A percentile compares a stretch with the other conserved stretches of the same genome.
Evolutionary conservation across 192 early-diverging fungal species (phyloP).

Genomic region (Gonapodya prolifera): DNA sequence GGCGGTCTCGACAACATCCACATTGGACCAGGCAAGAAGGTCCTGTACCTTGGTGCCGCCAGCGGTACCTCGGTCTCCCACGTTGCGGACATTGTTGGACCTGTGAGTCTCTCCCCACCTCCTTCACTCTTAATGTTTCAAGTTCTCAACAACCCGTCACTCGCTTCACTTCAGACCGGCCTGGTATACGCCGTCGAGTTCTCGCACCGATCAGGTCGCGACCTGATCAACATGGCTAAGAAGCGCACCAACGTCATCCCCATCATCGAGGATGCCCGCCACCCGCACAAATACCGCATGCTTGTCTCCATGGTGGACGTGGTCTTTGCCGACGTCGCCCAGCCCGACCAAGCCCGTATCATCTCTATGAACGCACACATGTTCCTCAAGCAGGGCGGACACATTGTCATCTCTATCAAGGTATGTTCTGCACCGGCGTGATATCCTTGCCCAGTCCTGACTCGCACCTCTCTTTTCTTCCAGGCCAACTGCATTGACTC

Average conservation of each 20-base stretch:
- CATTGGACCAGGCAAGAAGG: constrained; percentile 91
- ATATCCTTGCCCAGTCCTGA: neutral
- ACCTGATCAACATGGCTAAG: constrained; percentile 99
- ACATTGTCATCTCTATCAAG: constrained; percentile 99
- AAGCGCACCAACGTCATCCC: constrained; percentile 99
- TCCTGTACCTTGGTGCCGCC: constrained; percentile 93
- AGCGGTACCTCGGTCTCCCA: constrained; percentile 91
- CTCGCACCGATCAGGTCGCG: constrained; percentile 96
- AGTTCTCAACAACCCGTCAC: neutral
- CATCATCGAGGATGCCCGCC: constrained; percentile 98
- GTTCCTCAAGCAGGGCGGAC: constrained; percentile 92
- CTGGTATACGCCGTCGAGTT: constrained; percentile 99
- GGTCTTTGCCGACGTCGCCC: constrained; percentile 98
- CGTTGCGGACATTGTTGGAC: constrained; percentile 94
- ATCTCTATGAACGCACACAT: constrained; percentile 93
- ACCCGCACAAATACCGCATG: constrained; percentile 99
- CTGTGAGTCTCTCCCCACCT: constrained; percentile 37
- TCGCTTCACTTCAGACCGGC: constrained; percentile 43
- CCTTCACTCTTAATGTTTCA: constrained; percentile 4
- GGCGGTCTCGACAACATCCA: constrained; percentile 93
- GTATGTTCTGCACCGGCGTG: constrained; percentile 10
- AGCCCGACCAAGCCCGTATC: constrained; percentile 99
- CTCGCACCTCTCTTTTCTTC: neutral
- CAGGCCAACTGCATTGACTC: constrained; percentile 98
- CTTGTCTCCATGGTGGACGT: constrained; percentile 94